A percentile compares a stretch with the other conserved stretches of the same genome.
Evolutionary conservation across 2,329 filamentous ascomycete genomes (phyloP).

Genomic region (Paracorniculantispora psalliotae): DNA sequence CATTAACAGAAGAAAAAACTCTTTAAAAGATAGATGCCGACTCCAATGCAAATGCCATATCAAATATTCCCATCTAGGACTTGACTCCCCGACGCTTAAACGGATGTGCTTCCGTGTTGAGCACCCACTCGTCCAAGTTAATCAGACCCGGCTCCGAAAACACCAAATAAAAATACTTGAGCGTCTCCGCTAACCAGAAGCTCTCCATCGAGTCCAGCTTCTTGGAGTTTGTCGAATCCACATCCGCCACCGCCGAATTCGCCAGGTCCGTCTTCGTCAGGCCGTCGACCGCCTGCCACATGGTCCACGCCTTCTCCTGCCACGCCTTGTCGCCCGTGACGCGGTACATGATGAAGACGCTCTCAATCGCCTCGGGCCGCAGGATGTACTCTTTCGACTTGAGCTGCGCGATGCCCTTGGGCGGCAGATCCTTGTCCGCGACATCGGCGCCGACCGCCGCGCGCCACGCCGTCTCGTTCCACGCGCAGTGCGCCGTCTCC

Average conservation of each 20-base stretch:
- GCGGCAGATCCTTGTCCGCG: slow-evolving; percentile 29
- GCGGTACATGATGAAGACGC: slow-evolving; percentile 49
- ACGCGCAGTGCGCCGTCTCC: slow-evolving; percentile 22
- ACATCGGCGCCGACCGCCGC: slow-evolving; percentile 18
- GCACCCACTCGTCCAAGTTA: slow-evolving; percentile 64
- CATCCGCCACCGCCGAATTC: slow-evolving; percentile 44
- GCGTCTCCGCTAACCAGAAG: slow-evolving; percentile 69
- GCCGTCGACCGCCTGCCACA: slow-evolving; percentile 45
- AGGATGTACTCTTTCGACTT: slow-evolving; percentile 48
- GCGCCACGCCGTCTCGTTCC: slow-evolving; percentile 28
- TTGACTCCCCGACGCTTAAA: slow-evolving; percentile 23
- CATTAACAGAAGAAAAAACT: too few species aligned
- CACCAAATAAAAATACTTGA: slow-evolving; percentile 72
- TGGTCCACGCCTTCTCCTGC: slow-evolving; percentile 48
- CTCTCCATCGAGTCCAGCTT: slow-evolving; percentile 62
- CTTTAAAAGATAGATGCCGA: too few species aligned
- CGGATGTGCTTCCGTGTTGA: slow-evolving; percentile 52
- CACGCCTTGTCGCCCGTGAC: slow-evolving; percentile 43
- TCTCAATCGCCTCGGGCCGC: slow-evolving; percentile 48
- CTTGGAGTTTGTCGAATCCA: slow-evolving; percentile 19
- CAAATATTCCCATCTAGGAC: background rate
- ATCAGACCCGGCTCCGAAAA: slow-evolving; percentile 60
- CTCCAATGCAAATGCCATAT: background rate
- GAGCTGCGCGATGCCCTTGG: slow-evolving; percentile 58
- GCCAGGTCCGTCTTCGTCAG: slow-evolving; percentile 43